Base-by-base conservation (phyloP, 2,329 filamentous ascomycete genomes). In the Paracamarosporium sp. region DNA sequence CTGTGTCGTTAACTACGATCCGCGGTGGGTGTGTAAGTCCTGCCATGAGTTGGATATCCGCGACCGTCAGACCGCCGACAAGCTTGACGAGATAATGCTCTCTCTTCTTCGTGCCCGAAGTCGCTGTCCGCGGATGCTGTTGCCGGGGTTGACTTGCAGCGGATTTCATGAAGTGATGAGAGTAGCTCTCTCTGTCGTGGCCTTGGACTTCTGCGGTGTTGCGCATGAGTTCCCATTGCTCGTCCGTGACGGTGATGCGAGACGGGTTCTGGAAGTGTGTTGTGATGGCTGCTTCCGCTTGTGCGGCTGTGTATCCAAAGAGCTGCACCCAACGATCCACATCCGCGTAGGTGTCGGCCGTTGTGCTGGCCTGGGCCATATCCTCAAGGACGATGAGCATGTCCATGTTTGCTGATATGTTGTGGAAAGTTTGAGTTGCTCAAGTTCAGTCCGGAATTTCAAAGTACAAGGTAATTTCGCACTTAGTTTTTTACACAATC, bases 151-250 rank as follows among this genome's bases (percentile, higher is more conserved):
- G 9, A 11, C 1, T 33, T 7, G 40, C 3, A 8, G 15, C 30
- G 28, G 31, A 50, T 15, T 8, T 44, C 25, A 15, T 22, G 15
- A 55, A 33, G 11, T 31, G 15, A 11, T 55, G 24, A 5, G 52
- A 22, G 22, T 40, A 50, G 20, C 25, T 55, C 28, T 55, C 52
- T 28, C 50, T 38, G 20, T 55, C 52, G 15, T 55, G 44, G 9
- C 20, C 44, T n/a, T 22, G 15, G 8, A 25, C 20, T 20, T 40
- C 44, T 2, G 9, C n/a, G 27, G 22, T 22, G 7, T 17, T 24
- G 17, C 44, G 12, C 0, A 48, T 35, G 3, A 41, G 31, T 9
- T 28, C 11, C 33, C 31, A 55, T 38, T 55, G 52, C 30, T 47
- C 25, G 11, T 55, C 44, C 5, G 44, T 31, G 17, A 55, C 43